Evolutionary conservation across 495 filamentous ascomycete species (phyloP), one percentile per base, ranked within the genome.

Genomic region (Usnea hakonensis): DNA sequence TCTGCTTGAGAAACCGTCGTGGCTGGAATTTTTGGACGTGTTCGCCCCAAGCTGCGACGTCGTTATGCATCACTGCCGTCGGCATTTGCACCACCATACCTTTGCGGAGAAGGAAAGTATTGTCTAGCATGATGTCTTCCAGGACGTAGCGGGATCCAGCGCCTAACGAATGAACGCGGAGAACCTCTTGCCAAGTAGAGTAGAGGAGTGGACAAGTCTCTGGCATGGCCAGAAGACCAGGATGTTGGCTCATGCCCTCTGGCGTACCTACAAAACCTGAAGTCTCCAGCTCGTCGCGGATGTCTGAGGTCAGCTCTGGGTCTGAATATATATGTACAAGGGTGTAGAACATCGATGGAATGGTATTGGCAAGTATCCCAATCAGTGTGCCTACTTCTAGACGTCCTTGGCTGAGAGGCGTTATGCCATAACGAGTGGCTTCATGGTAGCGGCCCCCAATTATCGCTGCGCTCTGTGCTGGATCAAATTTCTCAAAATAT

Each of bases 321-420:
- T 77, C 67, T 4, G 73, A 75, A 61, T 69, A 76, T 2, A 81
- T 40, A 32, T 76, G 72, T 40, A 75, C 74, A 2, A 83, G 63
- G 28, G 75, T 64, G 76, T 79, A 82, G 63, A 82, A 82, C 0
- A 70, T 65, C n/a, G 78, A 64, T 0, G 79, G 79, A 40, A 76
- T 68, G 6, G 78, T 81, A 66, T 82, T 83, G 32, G 76, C 78
- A 2, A 82, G 60, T 23, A 82, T 60, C 0, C 72, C 81, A 44
- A 81, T 63, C 0, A 70, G 69, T 32, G 70, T 72, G 0, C 73
- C 70, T 8, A 74, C 74, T 68, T 82, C 78, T 21, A 74, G 70
- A 33, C 73, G 70, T 26, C 63, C 63, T 43, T 61, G 54, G 23
- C 65, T 65, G 35, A 33, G 40, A 19, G 38, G 40, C 23, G 41